These are phyloP conservation scores for Cadophora gregata DNA, from an alignment of 2,329 filamentous ascomycete species.

Conservation along the genomic window DNA sequence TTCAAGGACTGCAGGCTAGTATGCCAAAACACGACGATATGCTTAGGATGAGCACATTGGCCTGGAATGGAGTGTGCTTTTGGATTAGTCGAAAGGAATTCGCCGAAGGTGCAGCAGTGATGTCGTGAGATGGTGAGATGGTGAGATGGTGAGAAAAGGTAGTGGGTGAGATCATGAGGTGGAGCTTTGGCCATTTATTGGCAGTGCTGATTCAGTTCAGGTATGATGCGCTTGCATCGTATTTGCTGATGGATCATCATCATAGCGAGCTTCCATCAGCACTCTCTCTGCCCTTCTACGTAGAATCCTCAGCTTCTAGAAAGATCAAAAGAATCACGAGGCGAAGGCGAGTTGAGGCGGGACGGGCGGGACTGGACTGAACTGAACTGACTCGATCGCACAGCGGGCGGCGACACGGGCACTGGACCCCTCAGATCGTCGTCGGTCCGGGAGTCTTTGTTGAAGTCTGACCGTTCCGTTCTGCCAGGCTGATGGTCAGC, in stretches of 20 bases:
- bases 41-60: background rate
- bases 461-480: background rate
- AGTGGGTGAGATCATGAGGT: no score
- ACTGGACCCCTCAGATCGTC: conserved; percentile 13
- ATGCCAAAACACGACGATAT: conserved; percentile 16
- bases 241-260: background rate
- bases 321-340: background rate
- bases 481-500: background rate
- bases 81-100: no score
- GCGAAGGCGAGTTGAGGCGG: background rate
- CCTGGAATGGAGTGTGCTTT: background rate
- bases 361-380: background rate
- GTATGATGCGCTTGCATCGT: background rate
- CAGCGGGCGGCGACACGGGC: background rate
- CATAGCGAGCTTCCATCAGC: background rate
- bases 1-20: background rate
- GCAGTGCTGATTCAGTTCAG: no score
- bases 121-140: background rate
- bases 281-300: background rate
- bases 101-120: no score
- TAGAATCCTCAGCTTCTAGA: conserved; percentile 6
- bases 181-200: no score
- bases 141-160: no score
- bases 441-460: background rate
- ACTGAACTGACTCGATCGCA: conserved; percentile 4